Conservation (phyloP, 2,329 filamentous ascomycete species). For the Neurospora crassa region DNA sequence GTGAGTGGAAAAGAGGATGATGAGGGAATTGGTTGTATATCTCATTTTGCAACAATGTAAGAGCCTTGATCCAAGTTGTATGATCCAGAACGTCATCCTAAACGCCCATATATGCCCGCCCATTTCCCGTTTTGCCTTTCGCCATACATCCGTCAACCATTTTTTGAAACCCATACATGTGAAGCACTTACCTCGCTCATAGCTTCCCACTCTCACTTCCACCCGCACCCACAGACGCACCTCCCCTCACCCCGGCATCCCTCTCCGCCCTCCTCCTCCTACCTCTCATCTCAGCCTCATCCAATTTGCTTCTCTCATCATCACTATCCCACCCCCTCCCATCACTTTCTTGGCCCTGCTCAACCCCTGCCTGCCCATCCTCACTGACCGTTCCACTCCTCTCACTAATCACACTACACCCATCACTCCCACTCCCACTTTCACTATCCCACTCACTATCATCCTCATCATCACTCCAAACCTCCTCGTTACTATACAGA, state of each 20-base stretch:
- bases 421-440: slow-evolving; percentile 19
- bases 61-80: not conserved
- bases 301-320: slow-evolving; percentile 16
- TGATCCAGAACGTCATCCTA: not conserved
- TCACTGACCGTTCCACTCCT: slow-evolving; percentile 23
- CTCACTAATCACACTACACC: slow-evolving; percentile 15
- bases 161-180: not conserved
- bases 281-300: slow-evolving; percentile 21
- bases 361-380: slow-evolving; percentile 27
- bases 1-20: not conserved
- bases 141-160: not conserved
- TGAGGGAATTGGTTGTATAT: not conserved
- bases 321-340: not conserved
- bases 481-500: slow-evolving; percentile 54
- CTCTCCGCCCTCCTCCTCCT: slow-evolving; percentile 30
- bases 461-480: slow-evolving; percentile 18
- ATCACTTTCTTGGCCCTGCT: slow-evolving; percentile 9
- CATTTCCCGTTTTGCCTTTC: not conserved
- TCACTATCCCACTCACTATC: slow-evolving; percentile 9
- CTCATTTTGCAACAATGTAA: not conserved
- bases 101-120: not conserved
- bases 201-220: not conserved
- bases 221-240: not conserved
- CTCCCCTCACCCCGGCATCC: not conserved
- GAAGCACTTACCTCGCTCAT: not conserved